Base-by-base conservation (phyloP, 306 rosid genomes). In the Gillenia trifoliata region DNA sequence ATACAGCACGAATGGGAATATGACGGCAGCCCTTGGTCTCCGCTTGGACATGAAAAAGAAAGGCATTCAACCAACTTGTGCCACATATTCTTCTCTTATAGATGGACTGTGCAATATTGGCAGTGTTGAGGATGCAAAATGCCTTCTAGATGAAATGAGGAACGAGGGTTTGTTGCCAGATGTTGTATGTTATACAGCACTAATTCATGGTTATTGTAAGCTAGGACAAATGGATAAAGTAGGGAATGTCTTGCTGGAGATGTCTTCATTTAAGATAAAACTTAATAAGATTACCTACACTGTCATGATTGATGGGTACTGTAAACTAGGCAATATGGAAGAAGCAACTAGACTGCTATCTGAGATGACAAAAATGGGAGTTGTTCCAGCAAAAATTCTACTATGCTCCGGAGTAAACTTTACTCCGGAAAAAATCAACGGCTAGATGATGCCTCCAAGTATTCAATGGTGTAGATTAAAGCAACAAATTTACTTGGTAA, bases 71-170 rank as follows among this genome's bases (percentile, higher is more conserved):
- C 86, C 78, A 15, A 83, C 89, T 34, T 77, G 87, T 77, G 70
- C 72, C 43, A 87, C 93, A 15, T 91, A 86, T 87, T 81, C 92
- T 82, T 88, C 96, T 74, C 87, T 91, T 64, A 87, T 91, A 84
- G 85, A 91, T 75, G 92, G 96, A 63, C 70, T 87, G 83, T 85
- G 96, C 82, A 72, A 75, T 62, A 66, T 73, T 87, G 92, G 89
- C 17, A 61, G 29, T 57, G 78, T 88, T 66, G 89, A 88, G 71
- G 87, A 82, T 73, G 93, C 91, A 64, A 88, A 75, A 73, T 73
- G 52, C 55, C 72, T 83, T 26, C 34, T 59, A 6, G 64, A 59
- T 59, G 64, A 59, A 59, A 59, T 59, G 64, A 26, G 64, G 64
- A 26, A 59, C 0, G 64, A 59, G 17, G 5, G 34, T 7, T 13